Base-by-base conservation (phyloP, 2,329 filamentous ascomycete species). In the Paecilomyces fulvus region DNA sequence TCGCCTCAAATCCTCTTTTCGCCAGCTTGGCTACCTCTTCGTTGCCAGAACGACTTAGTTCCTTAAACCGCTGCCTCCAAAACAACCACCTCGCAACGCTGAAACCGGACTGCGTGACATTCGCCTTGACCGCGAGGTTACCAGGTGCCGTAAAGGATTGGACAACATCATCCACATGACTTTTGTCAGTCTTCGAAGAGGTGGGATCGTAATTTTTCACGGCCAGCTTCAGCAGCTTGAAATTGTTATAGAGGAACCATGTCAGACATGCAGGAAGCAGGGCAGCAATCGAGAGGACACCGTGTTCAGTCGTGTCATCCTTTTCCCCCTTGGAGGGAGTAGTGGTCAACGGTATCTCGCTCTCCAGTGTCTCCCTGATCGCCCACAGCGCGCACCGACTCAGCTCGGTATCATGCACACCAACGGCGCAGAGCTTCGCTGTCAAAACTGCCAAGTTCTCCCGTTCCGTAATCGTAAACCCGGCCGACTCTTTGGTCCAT, bases 361-460 rank as follows among this genome's bases (percentile, higher is more conserved):
- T 54, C 33, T 54, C 52, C 17, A 48, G 33, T 8, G 31, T 21
- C 25, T 49, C 37, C 25, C 30, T 49, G 21, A 49, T 49, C 25
- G 12, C 10, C 43, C 37, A 55, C 3, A 55, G 43, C n/a, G 53
- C 53, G 14, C 53, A 55, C 7, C 11, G 12, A 28, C 37, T 31
- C 37, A 55, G 37, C 14, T 48, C 53, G 20, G 20, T 31, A 30
- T 30, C 43, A 33, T 21, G 23, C n/a, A 55, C 53, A 17, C 53
- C 53, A 30, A 50, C 43, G 11, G 37, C 48, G 14, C 37, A 49
- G 25, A 55, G 53, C 23, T 49, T 49, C 23, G 53, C 53, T 10
- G 53, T 55, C n/a, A 55, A 50, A 30, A 31, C 53, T 1, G 53
- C 46, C 21, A 55, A 23, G 17, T 50, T 55, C 10, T 31, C 30